Evolutionary conservation across 345 rosid species (phyloP).

Genomic region (Cochlearia excelsa): DNA sequence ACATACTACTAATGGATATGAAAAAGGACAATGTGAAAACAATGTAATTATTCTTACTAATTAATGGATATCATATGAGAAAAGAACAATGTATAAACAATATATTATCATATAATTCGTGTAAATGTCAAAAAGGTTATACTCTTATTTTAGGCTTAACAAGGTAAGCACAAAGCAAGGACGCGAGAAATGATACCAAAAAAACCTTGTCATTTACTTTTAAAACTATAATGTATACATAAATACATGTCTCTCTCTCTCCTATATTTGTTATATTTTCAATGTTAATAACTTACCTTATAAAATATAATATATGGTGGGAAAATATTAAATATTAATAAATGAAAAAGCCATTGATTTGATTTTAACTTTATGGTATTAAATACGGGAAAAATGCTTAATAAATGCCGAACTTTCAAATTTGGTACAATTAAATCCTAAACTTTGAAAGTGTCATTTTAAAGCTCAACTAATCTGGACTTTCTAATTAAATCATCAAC

Average conservation of each 20-base stretch:
- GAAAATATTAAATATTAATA: background rate
- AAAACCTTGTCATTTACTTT: too few species aligned
- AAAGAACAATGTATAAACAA: slow-evolving; percentile 15
- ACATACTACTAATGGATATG: background rate
- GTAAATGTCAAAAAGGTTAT: slow-evolving; percentile 27
- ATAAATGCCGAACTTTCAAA: too few species aligned
- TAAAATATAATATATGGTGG: too few species aligned
- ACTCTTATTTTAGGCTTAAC: slow-evolving; percentile 34
- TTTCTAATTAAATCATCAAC: too few species aligned
- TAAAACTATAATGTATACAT: too few species aligned
- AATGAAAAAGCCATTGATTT: slow-evolving; percentile 15
- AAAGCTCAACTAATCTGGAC: too few species aligned
- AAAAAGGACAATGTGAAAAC: slow-evolving; percentile 25
- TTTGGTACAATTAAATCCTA: too few species aligned
- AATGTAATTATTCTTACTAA: background rate
- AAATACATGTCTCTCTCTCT: too few species aligned
- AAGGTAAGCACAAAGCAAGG: slow-evolving; percentile 33
- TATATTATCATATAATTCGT: slow-evolving; percentile 9
- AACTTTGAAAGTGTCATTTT: too few species aligned
- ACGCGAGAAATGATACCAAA: slow-evolving; percentile 29
- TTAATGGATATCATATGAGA: background rate
- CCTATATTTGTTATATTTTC: too few species aligned
- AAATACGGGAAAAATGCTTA: slow-evolving; percentile 19
- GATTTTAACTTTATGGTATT: slow-evolving; percentile 19
- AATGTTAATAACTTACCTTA: too few species aligned